A percentile compares a stretch with the other conserved stretches of the same genome.
phyloP scores from a whole-genome alignment of 768 basidiomycete species.

The Lactarius indigo region DNA sequence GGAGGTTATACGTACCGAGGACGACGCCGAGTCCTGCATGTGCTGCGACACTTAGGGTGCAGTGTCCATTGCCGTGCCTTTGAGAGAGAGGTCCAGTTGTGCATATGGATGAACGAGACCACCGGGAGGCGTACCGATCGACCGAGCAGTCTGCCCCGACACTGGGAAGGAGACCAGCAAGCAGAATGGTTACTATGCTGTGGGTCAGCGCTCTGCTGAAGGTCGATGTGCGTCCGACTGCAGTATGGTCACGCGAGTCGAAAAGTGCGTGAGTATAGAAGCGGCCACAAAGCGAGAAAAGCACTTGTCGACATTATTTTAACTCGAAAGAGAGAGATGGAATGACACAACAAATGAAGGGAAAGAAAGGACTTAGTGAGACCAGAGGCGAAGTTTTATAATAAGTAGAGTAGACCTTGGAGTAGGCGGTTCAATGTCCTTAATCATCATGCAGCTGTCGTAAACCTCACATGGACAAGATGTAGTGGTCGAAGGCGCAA shows the following conservation, averaged over 20 bases:
- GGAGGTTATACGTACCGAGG: neutral
- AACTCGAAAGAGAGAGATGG: neutral
- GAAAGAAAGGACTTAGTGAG: neutral
- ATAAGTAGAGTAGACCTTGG: neutral
- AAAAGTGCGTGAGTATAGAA: neutral
- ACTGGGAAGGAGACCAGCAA: neutral
- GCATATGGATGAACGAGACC: neutral
- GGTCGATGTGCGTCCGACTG: neutral
- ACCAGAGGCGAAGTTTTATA: neutral
- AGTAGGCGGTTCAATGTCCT: too few species aligned
- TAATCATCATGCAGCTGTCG: too few species aligned
- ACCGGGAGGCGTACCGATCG: neutral
- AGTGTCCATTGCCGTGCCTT: neutral
- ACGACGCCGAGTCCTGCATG: neutral
- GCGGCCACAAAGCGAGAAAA: neutral
- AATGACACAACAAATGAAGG: neutral
- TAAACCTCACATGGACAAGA: too few species aligned
- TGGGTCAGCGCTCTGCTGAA: neutral
- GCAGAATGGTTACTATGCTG: neutral
- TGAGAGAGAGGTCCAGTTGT: neutral
- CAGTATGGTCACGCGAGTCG: too few species aligned
- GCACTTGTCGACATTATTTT: neutral
- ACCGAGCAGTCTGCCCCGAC: slow-evolving; percentile 6
- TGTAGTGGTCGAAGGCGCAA: too few species aligned
- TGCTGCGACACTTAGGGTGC: neutral